Percentiles rank a stretch among this genome's conserved stretches.
These are phyloP conservation scores for Rhizophagus clarus DNA, from an alignment of 192 early-diverging fungal genomes.

Conservation along the genomic window DNA sequence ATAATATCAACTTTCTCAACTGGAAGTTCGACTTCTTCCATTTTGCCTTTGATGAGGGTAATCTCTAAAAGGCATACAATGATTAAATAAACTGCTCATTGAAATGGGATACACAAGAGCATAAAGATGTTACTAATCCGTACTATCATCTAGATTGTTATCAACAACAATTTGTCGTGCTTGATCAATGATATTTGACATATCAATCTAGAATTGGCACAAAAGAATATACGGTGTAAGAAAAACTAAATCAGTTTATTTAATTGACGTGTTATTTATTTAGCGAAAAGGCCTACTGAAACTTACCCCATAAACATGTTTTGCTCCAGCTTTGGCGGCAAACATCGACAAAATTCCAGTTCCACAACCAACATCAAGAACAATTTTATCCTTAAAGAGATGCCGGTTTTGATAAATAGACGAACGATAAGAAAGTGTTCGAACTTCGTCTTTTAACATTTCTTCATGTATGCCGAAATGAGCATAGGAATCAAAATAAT, in stretches of 20 bases:
- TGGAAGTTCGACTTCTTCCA: constrained; percentile 79
- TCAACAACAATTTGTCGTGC: constrained; percentile 74
- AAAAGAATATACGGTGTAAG: background rate
- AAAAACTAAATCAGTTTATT: background rate
- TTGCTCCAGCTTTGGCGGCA: constrained; percentile 84
- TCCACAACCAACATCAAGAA: constrained; percentile 89
- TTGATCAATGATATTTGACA: constrained; percentile 83
- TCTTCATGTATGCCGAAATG: constrained; percentile 85
- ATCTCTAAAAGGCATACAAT: constrained; percentile 29
- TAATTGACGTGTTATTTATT: background rate
- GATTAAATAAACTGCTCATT: background rate
- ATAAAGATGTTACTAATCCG: constrained; percentile 8
- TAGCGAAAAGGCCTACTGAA: background rate
- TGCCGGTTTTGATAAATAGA: constrained; percentile 84
- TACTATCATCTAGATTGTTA: constrained; percentile 70
- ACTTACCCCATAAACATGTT: constrained; percentile 55
- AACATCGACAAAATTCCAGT: constrained; percentile 94
- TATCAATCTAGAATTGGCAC: constrained; percentile 72
- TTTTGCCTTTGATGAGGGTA: constrained; percentile 71
- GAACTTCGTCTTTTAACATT: constrained; percentile 84
- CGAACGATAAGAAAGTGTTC: constrained; percentile 80
- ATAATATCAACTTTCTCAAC: constrained; percentile 82
- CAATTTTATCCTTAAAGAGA: constrained; percentile 83
- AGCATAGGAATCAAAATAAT: constrained; percentile 99
- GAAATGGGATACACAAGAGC: background rate